phyloP scores from a whole-genome alignment of 1,284 basidiomycete species.

The Rhizoctonia solani region DNA sequence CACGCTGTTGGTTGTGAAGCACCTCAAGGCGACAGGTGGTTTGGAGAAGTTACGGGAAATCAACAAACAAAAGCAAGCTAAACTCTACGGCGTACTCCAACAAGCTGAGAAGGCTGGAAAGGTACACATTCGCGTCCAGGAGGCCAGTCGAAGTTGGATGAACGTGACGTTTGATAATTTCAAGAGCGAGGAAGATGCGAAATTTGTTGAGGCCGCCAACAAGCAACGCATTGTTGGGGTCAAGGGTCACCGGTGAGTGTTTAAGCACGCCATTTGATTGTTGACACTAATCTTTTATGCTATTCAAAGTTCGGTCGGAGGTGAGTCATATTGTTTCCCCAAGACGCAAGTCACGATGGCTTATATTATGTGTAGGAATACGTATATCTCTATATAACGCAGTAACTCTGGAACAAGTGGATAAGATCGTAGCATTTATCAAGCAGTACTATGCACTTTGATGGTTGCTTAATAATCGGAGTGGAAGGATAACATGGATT shows the following conservation, averaged over 20 bases:
- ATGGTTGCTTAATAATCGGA: neutral
- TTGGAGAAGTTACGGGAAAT: conserved; percentile 67
- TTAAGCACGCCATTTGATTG: neutral
- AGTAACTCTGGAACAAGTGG: conserved; percentile 77
- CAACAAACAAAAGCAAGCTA: conserved; percentile 73
- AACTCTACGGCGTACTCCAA: conserved; percentile 73
- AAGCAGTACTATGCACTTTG: conserved; percentile 32
- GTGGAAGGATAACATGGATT: neutral
- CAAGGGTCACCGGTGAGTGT: conserved; percentile 85
- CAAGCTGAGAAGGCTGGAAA: conserved; percentile 72
- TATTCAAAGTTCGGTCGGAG: conserved; percentile 62
- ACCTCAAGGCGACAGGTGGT: conserved; percentile 72
- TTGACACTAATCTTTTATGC: neutral
- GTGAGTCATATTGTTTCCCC: conserved; percentile 46
- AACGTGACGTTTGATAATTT: conserved; percentile 84
- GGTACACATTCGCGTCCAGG: conserved; percentile 68
- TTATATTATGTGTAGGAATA: conserved; percentile 58
- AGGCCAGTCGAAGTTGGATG: conserved; percentile 86
- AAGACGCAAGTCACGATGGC: conserved; percentile 43
- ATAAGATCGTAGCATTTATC: conserved; percentile 45
- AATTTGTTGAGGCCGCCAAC: conserved; percentile 80
- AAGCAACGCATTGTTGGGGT: conserved; percentile 77
- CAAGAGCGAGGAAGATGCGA: conserved; percentile 67
- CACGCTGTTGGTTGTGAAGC: conserved; percentile 80
- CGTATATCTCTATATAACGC: conserved; percentile 96